phyloP scores from a whole-genome alignment of 495 filamentous ascomycete species.

The Neurospora pannonica region DNA sequence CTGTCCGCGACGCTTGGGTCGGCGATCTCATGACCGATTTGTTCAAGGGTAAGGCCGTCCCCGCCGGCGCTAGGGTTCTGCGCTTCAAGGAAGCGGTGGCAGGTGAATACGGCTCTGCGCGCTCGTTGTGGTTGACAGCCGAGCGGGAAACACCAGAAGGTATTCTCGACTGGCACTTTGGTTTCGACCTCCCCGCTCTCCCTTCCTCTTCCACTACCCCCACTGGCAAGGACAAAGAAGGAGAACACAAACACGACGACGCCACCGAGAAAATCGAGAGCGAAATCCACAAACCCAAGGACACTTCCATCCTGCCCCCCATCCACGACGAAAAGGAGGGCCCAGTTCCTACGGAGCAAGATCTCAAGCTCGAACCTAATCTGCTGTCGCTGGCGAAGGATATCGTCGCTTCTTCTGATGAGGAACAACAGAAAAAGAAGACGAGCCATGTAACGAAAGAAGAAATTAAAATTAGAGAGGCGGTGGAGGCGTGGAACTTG shows the following conservation, averaged over 20 bases:
- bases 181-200: conserved; percentile 63
- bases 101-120: conserved; percentile 42
- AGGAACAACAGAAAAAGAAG: conserved; percentile 17
- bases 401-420: conserved; percentile 27
- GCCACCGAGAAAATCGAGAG: conserved; percentile 39
- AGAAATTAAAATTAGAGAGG: conserved; percentile 39
- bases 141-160: conserved; percentile 57
- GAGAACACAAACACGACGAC: not conserved
- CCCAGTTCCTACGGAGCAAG: conserved; percentile 38
- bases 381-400: conserved; percentile 52
- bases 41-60: conserved; percentile 46
- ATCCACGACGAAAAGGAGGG: conserved; percentile 34
- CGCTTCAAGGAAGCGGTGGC: conserved; percentile 79
- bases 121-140: conserved; percentile 72
- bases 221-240: not conserved
- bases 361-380: conserved; percentile 45
- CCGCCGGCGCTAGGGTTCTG: conserved; percentile 55
- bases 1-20: conserved; percentile 75
- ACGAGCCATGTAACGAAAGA: conserved; percentile 12
- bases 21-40: conserved; percentile 59
- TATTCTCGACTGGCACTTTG: conserved; percentile 72
- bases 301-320: conserved; percentile 21
- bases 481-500: conserved; percentile 86
- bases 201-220: not conserved
- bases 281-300: conserved; percentile 35